Base-by-base conservation (phyloP, 1,284 basidiomycete species). In the Leccinum laetum region DNA sequence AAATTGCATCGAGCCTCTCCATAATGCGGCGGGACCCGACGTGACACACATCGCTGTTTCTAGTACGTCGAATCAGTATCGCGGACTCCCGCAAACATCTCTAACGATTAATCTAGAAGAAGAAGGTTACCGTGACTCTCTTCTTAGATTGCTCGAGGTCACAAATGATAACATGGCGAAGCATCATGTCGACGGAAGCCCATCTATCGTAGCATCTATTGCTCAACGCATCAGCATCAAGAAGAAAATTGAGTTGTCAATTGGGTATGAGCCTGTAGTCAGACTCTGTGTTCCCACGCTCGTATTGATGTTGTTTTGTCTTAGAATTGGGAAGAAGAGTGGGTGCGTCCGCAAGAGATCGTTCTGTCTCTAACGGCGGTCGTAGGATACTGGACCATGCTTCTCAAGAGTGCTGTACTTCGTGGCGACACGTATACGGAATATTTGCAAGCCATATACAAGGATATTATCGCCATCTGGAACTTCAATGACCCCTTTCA, bases 311-410 rank as follows among this genome's bases (percentile, higher is more conserved):
- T 41, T 52, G 29, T 32, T 56, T 14, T 58, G 8, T 18, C 39
- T 1, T 55, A 75, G 76, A 8, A 39, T 77, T 5, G 75, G 74
- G 32, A 70, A 66, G 68, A 68, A 70, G 61, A 69, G 75, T 73
- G 5, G 11, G 64, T 64, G 29, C 5, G 14, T 7, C 14, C 9
- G 1, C 21, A 5, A 58, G 21, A 13, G 13, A 35, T 41, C 5
- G 8, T 26, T n/a, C 5, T 3, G 35, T 14, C 21, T 60, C 57
- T 60, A 5, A 49, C 2, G 11, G 29, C 4, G 52, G 8, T 44
- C 5, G 10, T 29, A 77, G 78, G 65, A 58, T 77, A 77, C 41
- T 79, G 77, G 77, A 63, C 21, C 11, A 70, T 56, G 11, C 70
- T 79, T 18, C 53, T 67, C 39, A 70, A 70, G 29, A 73, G 73